These are phyloP conservation scores for Fusarium pseudoanthophilum DNA, from an alignment of 2,329 filamentous ascomycete species.

Conservation along the genomic window DNA sequence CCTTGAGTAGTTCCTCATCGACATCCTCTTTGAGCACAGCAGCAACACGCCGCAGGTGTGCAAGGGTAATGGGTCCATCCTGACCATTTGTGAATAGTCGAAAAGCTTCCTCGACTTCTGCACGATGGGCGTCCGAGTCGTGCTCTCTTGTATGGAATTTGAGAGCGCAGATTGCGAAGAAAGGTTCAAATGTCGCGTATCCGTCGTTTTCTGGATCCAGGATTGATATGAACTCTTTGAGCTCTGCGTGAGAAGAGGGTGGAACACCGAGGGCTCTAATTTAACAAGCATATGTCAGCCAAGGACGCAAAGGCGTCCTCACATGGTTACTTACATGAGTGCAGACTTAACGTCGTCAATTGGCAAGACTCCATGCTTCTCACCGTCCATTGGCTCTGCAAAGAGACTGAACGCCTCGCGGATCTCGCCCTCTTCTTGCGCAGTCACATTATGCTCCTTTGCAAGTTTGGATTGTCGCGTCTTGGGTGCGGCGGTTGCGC, in stretches of 20 bases:
- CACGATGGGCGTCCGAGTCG: conserved; percentile 63
- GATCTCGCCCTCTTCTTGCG: conserved; percentile 88
- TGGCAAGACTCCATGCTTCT: conserved; percentile 77
- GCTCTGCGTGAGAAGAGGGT: conserved; percentile 71
- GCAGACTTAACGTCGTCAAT: conserved; percentile 76
- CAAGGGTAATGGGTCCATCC: conserved; percentile 75
- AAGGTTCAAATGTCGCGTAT: conserved; percentile 80
- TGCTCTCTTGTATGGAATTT: conserved; percentile 75
- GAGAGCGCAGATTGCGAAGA: conserved; percentile 88
- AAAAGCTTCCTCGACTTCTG: conserved; percentile 85
- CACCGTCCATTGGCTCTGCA: conserved; percentile 73
- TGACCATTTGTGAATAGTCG: conserved; percentile 75
- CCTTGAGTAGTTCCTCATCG: conserved; percentile 82
- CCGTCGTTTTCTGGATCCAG: conserved; percentile 87
- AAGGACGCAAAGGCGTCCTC: background rate
- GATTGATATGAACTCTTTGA: conserved; percentile 79
- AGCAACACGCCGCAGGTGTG: conserved; percentile 81
- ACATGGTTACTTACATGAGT: conserved; percentile 69
- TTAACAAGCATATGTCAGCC: conserved; percentile 1
- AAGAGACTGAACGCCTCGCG: conserved; percentile 91
- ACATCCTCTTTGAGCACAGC: conserved; percentile 85
- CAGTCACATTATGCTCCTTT: conserved; percentile 87
- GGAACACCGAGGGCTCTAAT: conserved; percentile 82
- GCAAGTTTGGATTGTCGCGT: conserved; percentile 85
- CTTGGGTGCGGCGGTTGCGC: conserved; percentile 47